Percentiles rank a stretch among this genome's conserved stretches.
phyloP scores from a whole-genome alignment of 352 stramenopile species.

The Elongisporangium undulatum region DNA sequence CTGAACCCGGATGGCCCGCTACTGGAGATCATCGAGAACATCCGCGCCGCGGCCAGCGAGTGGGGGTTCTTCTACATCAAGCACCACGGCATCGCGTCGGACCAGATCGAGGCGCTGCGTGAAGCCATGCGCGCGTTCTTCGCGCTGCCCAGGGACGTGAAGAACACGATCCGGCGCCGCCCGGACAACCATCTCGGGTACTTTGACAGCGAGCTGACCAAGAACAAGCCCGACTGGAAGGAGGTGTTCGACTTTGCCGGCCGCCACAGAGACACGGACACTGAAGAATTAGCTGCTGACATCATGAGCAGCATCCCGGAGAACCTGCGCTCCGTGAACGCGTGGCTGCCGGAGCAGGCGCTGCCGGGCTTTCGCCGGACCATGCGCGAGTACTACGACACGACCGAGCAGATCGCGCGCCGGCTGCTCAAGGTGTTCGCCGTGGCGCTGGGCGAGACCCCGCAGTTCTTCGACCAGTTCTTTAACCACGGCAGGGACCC shows the following conservation, averaged over 20 bases:
- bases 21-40: constrained; percentile 22
- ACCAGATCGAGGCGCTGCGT: constrained; percentile 49
- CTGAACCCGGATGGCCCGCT: constrained; percentile 3
- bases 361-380: constrained; percentile 33
- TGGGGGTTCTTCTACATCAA: constrained; percentile 90
- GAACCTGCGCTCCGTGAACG: constrained; percentile 79
- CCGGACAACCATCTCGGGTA: constrained; percentile 76
- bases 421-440: constrained; percentile 30
- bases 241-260: constrained; percentile 55
- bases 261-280: constrained; percentile 5
- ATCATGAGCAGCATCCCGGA: constrained; percentile 30
- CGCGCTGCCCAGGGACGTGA: constrained; percentile 43
- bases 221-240: constrained; percentile 87
- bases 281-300: constrained; percentile 20
- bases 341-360: constrained; percentile 27
- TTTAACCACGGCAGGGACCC: constrained; percentile 11
- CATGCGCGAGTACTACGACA: constrained; percentile 21
- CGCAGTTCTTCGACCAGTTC: constrained; percentile 32
- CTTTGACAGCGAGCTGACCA: constrained; percentile 90
- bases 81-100: constrained; percentile 48
- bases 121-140: constrained; percentile 67
- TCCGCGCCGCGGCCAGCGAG: constrained; percentile 42
- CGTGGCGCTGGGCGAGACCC: constrained; percentile 21
- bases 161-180: constrained; percentile 47
- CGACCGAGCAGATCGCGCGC: constrained; percentile 26